Percentiles rank a stretch among this genome's conserved stretches.
Conservation (phyloP, 495 filamentous ascomycete genomes). For the Podospora pseudopauciseta region DNA sequence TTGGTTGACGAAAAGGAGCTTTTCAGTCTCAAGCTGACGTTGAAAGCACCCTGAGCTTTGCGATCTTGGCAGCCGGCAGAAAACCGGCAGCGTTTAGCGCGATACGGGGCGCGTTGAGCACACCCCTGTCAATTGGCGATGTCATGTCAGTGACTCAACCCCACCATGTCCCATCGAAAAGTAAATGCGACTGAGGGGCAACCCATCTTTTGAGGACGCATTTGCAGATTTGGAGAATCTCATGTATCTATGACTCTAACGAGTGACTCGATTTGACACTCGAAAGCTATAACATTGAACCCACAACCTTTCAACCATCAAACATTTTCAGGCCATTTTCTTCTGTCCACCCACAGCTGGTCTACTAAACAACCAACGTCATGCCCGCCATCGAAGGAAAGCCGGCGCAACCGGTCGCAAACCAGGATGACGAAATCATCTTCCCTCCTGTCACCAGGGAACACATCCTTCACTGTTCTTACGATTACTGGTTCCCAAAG, state of each 20-base stretch:
- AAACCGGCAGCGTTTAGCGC: neutral
- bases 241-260: neutral
- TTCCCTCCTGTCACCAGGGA: constrained; percentile 79
- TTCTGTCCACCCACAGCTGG: too few species aligned
- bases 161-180: constrained; percentile 11
- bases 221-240: neutral
- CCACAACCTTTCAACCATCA: neutral
- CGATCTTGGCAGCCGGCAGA: neutral
- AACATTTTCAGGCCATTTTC: too few species aligned
- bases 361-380: neutral
- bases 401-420: constrained; percentile 11
- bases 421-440: constrained; percentile 44
- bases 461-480: constrained; percentile 92
- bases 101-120: neutral
- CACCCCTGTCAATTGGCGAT: constrained; percentile 4
- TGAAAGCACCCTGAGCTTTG: neutral
- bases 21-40: neutral
- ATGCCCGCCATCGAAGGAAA: constrained; percentile 30
- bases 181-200: neutral
- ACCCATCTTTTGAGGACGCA: neutral
- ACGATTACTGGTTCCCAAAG: constrained; percentile 83
- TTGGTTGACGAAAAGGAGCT: neutral
- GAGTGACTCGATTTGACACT: neutral
- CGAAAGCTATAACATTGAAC: neutral
- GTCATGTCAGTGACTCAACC: constrained; percentile 18